A percentile compares a stretch with the other conserved stretches of the same genome.
phyloP scores from a whole-genome alignment of 2,329 filamentous ascomycete species.

The Cladosporium sphaerospermum region DNA sequence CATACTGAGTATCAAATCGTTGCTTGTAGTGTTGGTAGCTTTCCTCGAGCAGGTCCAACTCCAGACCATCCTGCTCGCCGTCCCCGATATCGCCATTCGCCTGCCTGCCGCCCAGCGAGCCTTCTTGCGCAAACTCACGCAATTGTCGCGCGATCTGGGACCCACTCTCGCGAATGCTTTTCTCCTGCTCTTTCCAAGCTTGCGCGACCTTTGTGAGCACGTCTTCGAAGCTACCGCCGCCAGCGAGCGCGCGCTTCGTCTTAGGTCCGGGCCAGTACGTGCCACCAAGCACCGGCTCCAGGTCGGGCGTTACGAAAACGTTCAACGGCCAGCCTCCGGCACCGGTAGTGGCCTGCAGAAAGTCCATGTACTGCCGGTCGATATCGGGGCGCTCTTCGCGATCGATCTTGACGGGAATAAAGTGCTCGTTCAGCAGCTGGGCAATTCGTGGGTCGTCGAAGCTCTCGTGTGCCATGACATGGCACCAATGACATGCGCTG shows the following conservation, averaged over 20 bases:
- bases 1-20: conserved; percentile 72
- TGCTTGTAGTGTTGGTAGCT: conserved; percentile 73
- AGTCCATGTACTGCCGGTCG: conserved; percentile 97
- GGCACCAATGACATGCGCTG: conserved; percentile 84
- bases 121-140: conserved; percentile 81
- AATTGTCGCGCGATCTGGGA: conserved; percentile 75
- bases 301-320: conserved; percentile 88
- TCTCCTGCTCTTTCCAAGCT: conserved; percentile 76
- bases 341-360: conserved; percentile 86
- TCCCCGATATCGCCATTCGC: conserved; percentile 22
- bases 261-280: conserved; percentile 90
- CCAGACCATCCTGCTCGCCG: conserved; percentile 60
- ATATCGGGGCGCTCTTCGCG: conserved; percentile 90
- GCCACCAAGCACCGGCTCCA: conserved; percentile 91
- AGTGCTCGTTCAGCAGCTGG: conserved; percentile 72
- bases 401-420: conserved; percentile 89
- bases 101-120: conserved; percentile 49
- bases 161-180: conserved; percentile 76
- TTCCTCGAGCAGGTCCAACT: conserved; percentile 86
- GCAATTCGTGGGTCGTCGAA: conserved; percentile 81
- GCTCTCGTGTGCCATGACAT: conserved; percentile 88
- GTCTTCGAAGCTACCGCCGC: conserved; percentile 70
- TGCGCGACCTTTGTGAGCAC: conserved; percentile 71
- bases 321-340: conserved; percentile 92
- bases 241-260: conserved; percentile 42